Evolutionary conservation across 164 flowering plant species (phyloP).

Genomic region (Kingdonia uniflora): DNA sequence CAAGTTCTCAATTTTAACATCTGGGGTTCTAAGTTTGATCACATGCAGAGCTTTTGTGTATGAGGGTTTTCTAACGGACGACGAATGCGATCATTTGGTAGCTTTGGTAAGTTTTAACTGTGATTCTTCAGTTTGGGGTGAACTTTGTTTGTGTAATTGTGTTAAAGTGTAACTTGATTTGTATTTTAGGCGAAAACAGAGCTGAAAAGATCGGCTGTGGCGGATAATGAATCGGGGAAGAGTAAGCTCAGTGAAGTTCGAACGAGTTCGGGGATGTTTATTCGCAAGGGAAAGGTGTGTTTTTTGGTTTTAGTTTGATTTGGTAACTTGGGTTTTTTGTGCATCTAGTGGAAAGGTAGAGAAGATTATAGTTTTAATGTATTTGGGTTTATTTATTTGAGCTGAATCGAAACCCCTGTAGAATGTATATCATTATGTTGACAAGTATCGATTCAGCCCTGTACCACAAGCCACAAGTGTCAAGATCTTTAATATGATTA

Average conservation of each 20-base stretch:
- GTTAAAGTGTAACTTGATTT: neutral
- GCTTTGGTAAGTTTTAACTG: conserved; percentile 79
- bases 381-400: no score
- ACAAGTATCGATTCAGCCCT: no score
- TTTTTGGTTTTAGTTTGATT: conserved; percentile 1
- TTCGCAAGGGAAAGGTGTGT: conserved; percentile 77
- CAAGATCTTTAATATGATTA: no score
- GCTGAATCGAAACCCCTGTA: no score
- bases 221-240: conserved; percentile 73
- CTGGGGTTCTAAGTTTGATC: no score
- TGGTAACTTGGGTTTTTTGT: neutral
- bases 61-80: conserved; percentile 70
- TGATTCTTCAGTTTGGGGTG: no score
- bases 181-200: conserved; percentile 64
- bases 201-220: conserved; percentile 87
- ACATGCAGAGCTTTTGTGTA: conserved; percentile 83
- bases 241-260: conserved; percentile 82
- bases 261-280: conserved; percentile 96
- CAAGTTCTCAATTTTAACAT: no score
- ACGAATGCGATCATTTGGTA: conserved; percentile 90
- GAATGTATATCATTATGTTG: no score
- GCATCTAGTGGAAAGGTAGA: no score
- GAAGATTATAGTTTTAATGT: no score
- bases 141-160: neutral
- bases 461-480: no score